These are phyloP conservation scores for Platismatia glauca DNA, from an alignment of 495 filamentous ascomycete genomes.

Conservation along the genomic window DNA sequence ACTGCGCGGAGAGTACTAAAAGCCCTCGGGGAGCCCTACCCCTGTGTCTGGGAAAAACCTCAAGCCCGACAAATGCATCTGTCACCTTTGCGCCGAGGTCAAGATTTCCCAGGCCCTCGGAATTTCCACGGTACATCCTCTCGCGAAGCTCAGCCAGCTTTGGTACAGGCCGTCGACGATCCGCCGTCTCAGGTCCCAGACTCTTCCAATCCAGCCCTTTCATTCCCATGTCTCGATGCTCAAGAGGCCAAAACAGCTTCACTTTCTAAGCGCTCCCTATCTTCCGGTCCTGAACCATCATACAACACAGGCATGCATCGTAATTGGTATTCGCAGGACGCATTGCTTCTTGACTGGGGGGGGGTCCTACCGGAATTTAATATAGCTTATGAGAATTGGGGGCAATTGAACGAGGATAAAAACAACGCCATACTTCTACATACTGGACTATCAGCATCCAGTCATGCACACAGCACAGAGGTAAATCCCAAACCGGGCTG, in stretches of 20 bases:
- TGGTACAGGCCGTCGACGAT: conserved; percentile 23
- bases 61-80: conserved; percentile 20
- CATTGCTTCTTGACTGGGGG: conserved; percentile 86
- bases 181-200: conserved; percentile 20
- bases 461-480: conserved; percentile 84
- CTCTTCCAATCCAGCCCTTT: conserved; percentile 80
- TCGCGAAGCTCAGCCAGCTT: conserved; percentile 28
- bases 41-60: background rate
- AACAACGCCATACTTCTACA: conserved; percentile 90
- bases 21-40: background rate
- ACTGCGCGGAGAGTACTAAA: background rate
- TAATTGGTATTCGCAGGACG: conserved; percentile 60
- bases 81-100: conserved; percentile 16
- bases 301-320: conserved; percentile 83
- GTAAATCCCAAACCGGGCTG: conserved; percentile 83
- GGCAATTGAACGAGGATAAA: conserved; percentile 64
- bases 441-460: conserved; percentile 90
- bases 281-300: conserved; percentile 79
- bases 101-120: conserved; percentile 7
- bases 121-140: conserved; percentile 26
- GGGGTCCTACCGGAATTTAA: conserved; percentile 77
- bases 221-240: conserved; percentile 91
- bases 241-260: conserved; percentile 74
- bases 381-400: conserved; percentile 94
- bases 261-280: conserved; percentile 60